Base-by-base conservation (phyloP, 768 basidiomycete species). In the Termitomyces sp. region DNA sequence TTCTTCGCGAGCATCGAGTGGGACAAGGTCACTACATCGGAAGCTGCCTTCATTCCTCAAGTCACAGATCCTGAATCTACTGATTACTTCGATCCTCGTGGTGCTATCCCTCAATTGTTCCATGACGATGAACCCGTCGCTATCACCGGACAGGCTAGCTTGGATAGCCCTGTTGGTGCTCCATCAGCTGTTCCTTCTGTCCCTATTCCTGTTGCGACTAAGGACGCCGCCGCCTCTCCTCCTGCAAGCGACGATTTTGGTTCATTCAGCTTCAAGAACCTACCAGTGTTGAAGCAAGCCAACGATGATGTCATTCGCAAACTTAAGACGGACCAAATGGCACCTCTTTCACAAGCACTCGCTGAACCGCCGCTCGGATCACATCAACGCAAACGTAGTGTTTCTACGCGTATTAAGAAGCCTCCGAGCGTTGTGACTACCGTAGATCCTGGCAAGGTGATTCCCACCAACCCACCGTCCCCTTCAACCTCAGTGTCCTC, bases 261-360 rank as follows among this genome's bases (percentile, higher is more conserved):
- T 22, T 88, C 93, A 0, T 99, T 99, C 78, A 94, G 89, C 73
- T 99, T 95, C 83, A 98, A 98, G 80, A 99, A 99, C 69, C 72
- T 98, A 42, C 93, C 93, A 0, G 84, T 97, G 7, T 76, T 98
- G 72, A 99, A 98, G 75, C 95, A 98, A 73, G 95, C 93, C 18
- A 99, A 99, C 70, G 97, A 99, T 73, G 95, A 98, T 69, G 87
- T 98, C 64, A 97, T 99, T 65, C 87, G 93, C 60, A 97, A 98
- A 73, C 80, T 98, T 68, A 89, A 92, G 74, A 91, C 91, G 2
- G 96, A 98, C 62, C 92, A 93, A 66, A 83, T 95, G 74, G 75
- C 82, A 0, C 91, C 93, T 13, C 79, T 95, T 42, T 74, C 84
- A 0, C 90, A 93, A 62, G 78, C 91, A 6, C 75, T 92, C 59